Evolutionary conservation across 2,329 filamentous ascomycete species (phyloP), one percentile per base, ranked within the genome.

Genomic region (Microdochium trichocladiopsis): DNA sequence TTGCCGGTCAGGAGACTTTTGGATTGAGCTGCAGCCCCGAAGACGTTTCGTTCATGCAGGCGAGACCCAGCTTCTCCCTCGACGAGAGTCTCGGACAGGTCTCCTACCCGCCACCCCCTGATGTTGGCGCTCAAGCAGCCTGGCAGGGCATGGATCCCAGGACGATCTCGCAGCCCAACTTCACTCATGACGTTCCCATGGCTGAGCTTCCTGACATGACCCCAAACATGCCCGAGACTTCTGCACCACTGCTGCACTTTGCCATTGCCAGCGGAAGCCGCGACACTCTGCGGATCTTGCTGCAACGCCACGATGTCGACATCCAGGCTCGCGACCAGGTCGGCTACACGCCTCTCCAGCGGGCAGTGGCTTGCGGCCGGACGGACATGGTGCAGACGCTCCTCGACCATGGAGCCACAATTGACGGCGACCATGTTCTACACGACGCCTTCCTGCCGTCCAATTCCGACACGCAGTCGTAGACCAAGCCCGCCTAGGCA

Each of bases 381-480:
- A 63, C 63, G 12, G 65, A 67, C 50, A 64, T 67, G 61, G 65
- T 63, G 5, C 59, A 61, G 21, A 55, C 66, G 52, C 59, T 67
- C 4, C 57, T 67, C 21, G 64, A 66, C 53, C 60, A 58, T 41
- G 65, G 65, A 9, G 65, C 64, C 22, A 47, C n/a, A 6, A 18
- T 24, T 12, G 45, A 47, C 22, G 45, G 45, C 21, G 45, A 24
- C n/a, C n/a, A 14, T 16, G 14, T 31, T 14, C 28, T 31, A 8
- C 8, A 31, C 28, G 28, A 31, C 28, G 14, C 28, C 28, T 31
- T 8, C 28, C 28, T 31, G 8, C 28, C 36, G 6, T 18, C 11
- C 36, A 41, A 14, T 5, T 16, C n/a, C n/a, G 36, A 41, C 10
- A 14, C 36, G 36, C 36, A 41, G 6, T 16, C n/a, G n/a, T 41